phyloP scores from a whole-genome alignment of 176 grass and related monocot species.

The Puya raimondii region DNA sequence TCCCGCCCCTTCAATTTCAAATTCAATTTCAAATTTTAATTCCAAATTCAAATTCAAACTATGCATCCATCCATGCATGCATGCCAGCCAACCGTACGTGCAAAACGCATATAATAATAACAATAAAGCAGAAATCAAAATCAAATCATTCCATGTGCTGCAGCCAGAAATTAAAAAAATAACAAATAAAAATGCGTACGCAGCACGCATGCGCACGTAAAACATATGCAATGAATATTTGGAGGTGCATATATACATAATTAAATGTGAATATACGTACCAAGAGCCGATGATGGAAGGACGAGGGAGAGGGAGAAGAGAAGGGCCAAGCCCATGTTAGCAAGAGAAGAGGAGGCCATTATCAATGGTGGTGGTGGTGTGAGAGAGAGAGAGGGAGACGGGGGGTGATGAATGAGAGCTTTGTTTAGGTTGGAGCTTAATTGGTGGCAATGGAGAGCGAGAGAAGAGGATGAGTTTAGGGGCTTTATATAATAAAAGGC shows the following conservation, averaged over 20 bases:
- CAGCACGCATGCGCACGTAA: no score
- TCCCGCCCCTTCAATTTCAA: slow-evolving; percentile 9
- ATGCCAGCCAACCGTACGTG: no score
- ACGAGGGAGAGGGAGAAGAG: slow-evolving; percentile 28
- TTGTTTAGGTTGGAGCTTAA: no score
- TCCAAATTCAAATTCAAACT: no score
- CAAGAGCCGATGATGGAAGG: slow-evolving; percentile 32
- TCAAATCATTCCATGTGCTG: background rate
- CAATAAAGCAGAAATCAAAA: background rate
- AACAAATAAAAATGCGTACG: no score
- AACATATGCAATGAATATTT: background rate
- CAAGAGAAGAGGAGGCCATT: slow-evolving; percentile 33
- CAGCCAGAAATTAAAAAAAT: no score
- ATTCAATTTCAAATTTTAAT: no score
- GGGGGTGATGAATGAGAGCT: no score
- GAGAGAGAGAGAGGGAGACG: background rate
- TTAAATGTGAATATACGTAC: slow-evolving; percentile 3
- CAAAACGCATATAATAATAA: no score
- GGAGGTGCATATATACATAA: background rate
- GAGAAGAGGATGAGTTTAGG: no score
- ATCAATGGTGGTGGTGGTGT: background rate
- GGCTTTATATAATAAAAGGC: no score
- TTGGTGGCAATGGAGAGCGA: no score
- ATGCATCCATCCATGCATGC: background rate
- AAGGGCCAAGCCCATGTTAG: slow-evolving; percentile 12